phyloP scores from a whole-genome alignment of 768 basidiomycete species.

The Panaeolus papilionaceus region DNA sequence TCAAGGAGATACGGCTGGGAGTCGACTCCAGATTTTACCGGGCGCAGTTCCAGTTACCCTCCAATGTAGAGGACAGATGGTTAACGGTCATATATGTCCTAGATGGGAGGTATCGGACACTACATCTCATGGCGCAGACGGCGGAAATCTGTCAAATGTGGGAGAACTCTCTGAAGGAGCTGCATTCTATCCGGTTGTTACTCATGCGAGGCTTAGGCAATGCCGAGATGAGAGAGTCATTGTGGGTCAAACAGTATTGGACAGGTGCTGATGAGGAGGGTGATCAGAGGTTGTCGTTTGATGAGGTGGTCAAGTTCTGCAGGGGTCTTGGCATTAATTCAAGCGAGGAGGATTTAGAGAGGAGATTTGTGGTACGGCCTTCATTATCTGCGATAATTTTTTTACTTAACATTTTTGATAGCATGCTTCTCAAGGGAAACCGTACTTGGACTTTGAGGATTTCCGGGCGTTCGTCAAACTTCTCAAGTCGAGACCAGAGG shows the following conservation, averaged over 20 bases:
- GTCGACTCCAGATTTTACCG: conserved; percentile 78
- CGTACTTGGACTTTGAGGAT: conserved; percentile 78
- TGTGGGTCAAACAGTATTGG: conserved; percentile 91
- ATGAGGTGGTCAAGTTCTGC: conserved; percentile 78
- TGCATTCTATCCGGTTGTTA: conserved; percentile 72
- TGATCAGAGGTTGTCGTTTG: conserved; percentile 71
- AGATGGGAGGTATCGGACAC: conserved; percentile 80
- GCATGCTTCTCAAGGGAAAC: conserved; percentile 62
- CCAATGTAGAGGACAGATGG: conserved; percentile 79
- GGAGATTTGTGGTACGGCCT: conserved; percentile 61
- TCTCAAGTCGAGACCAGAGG: conserved; percentile 83
- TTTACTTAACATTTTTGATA: conserved; percentile 33
- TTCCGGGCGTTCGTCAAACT: conserved; percentile 88
- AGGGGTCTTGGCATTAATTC: conserved; percentile 73
- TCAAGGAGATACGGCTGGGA: conserved; percentile 88
- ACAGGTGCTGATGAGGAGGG: conserved; percentile 68
- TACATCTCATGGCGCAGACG: conserved; percentile 82
- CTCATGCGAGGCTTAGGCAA: conserved; percentile 80
- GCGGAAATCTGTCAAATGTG: conserved; percentile 57
- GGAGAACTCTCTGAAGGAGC: conserved; percentile 67
- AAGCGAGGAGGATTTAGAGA: conserved; percentile 59
- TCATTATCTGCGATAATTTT: background rate
- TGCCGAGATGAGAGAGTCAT: conserved; percentile 67
- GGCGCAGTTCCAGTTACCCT: conserved; percentile 72
- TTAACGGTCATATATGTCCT: conserved; percentile 86